Base-by-base conservation (phyloP, 1,284 basidiomycete genomes). In the Cutaneotrichosporon sp. region DNA sequence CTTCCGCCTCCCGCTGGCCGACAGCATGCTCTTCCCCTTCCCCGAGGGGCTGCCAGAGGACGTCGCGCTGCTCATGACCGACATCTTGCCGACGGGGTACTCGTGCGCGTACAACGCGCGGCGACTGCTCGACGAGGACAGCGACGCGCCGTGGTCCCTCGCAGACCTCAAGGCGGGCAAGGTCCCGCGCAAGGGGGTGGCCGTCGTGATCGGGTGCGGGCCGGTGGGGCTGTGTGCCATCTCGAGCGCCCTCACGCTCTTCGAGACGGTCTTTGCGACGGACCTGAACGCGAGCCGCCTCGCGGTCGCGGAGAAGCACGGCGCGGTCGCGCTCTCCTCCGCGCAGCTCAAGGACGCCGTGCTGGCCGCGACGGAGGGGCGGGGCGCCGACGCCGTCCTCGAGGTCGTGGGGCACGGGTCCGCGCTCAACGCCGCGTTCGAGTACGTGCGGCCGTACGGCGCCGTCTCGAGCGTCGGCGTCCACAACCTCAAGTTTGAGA, bases 401-500 rank as follows among this genome's bases (percentile, higher is more conserved):
- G 78, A 95, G 86, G 85, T 92, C 34, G 93, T 95, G 10, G 92
- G 93, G 9, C 87, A 89, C 67, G 83, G 83, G 53, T 82, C 82
- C 45, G 91, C 91, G 0, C 79, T 94, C 24, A 81, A 82, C 16
- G 83, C 90, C n/a, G 85, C 90, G 1, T 88, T 92, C 69, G 83
- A 89, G 16, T 82, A 95, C 43, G 87, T 92, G 33, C 84, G 89
- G 34, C 86, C 90, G 1, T 92, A 89, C 70, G 92, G 92, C 7
- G 87, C 87, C 14, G 86, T 95, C 63, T 84, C 84, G 34, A 90
- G 88, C 6, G 89, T 91, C 22, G 92, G 92, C 7, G 89, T 91
- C 16, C 80, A 81, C 68, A 68, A 62, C 34, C 60, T 64, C 33
- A 64, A 63, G 10, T 52, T 72, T 54, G 56, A 70, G 1, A 59